phyloP scores from a whole-genome alignment of 768 basidiomycete genomes.

The Leccinum fibrillosum region DNA sequence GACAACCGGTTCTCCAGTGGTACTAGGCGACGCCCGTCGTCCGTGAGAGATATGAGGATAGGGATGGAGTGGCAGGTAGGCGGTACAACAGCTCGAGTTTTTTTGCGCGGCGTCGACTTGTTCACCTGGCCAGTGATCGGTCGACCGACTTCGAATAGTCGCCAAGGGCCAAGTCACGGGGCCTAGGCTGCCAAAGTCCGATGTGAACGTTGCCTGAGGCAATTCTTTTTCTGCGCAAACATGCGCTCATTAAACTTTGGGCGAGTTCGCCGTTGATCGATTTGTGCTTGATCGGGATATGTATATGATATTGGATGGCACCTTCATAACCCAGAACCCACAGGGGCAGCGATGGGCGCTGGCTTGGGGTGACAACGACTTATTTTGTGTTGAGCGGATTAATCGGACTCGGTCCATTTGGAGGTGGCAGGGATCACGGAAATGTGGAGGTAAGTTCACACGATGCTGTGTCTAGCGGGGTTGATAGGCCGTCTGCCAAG shows the following conservation, averaged over 20 bases:
- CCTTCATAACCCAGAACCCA: neutral
- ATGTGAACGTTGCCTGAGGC: neutral
- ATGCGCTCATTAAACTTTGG: neutral
- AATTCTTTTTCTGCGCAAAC: neutral
- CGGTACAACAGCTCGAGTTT: neutral
- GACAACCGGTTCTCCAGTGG: neutral
- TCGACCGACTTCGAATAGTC: neutral
- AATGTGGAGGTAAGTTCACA: neutral
- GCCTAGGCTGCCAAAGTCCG: neutral
- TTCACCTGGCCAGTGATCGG: neutral
- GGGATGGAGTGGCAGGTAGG: neutral
- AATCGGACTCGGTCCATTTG: too few relatives aligned
- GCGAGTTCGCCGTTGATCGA: neutral
- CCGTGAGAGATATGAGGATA: neutral
- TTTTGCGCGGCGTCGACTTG: neutral
- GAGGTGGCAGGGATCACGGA: too few relatives aligned
- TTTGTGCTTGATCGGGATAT: neutral
- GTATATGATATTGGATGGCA: neutral
- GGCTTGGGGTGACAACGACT: neutral
- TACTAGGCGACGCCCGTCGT: neutral
- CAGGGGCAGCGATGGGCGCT: neutral
- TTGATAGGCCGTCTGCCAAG: neutral
- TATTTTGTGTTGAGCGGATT: too few relatives aligned
- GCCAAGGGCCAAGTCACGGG: neutral
- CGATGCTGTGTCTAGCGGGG: neutral